phyloP scores from a whole-genome alignment of 768 basidiomycete species.

The Mrakia gelida region DNA sequence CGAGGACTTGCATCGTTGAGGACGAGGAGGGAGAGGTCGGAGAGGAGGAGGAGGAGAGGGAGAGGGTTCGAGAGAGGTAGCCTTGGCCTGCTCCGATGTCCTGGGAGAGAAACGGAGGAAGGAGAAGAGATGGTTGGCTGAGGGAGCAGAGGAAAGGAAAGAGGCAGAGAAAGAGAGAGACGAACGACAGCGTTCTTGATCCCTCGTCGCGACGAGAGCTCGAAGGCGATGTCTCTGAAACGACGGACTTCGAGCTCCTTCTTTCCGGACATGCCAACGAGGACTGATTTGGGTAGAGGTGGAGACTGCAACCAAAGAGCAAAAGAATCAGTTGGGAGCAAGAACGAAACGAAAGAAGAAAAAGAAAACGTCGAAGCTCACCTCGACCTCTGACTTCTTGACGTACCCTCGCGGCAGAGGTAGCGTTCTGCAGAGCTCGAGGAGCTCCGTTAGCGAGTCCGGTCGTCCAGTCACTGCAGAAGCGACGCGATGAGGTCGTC shows the following conservation, averaged over 20 bases:
- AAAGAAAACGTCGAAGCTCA: neutral
- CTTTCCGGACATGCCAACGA: neutral
- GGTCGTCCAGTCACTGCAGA: neutral
- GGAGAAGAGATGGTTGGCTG: neutral
- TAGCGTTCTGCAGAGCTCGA: neutral
- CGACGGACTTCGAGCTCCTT: neutral
- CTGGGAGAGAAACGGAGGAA: neutral
- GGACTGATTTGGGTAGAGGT: neutral
- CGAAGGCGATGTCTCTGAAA: neutral
- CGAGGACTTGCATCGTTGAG: neutral
- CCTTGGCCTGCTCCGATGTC: slow-evolving; percentile 11
- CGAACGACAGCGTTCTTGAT: neutral
- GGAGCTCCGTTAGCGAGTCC: neutral
- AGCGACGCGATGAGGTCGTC: no score
- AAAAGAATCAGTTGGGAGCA: neutral
- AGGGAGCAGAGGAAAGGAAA: neutral
- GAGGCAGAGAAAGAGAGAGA: neutral
- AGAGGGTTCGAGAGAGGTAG: slow-evolving; percentile 16
- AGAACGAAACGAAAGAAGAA: neutral
- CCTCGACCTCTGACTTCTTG: neutral
- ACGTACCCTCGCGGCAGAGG: neutral
- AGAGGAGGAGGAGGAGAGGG: neutral
- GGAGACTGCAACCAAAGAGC: neutral
- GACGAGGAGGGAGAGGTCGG: neutral
- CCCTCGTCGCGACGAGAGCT: neutral